Percentiles rank a stretch among this genome's conserved stretches.
Evolutionary conservation across 106 monocot species (phyloP).

Genomic region (Phalaenopsis aphrodite): DNA sequence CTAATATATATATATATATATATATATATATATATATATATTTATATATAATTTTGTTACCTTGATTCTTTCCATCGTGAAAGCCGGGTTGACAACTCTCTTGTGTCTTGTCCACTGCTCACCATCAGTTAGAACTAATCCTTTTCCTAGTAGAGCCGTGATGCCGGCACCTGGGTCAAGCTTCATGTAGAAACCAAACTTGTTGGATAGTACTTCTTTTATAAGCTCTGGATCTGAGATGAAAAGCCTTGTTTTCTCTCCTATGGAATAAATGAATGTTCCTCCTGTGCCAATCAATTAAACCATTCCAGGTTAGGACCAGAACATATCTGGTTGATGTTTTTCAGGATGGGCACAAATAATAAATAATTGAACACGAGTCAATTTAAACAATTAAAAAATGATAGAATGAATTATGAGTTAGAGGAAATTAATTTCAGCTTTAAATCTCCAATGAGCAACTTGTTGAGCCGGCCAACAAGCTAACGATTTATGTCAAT

Average conservation of each 20-base stretch:
- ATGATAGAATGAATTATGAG: no score
- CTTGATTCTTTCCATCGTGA: slow-evolving; percentile 62
- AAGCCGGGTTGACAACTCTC: slow-evolving; percentile 46
- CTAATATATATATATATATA: no score
- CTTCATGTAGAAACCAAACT: slow-evolving; percentile 50
- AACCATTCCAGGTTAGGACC: neutral
- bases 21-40: no score
- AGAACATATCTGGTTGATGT: neutral
- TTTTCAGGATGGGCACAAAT: neutral
- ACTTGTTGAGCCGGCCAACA: no score
- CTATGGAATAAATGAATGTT: slow-evolving; percentile 40
- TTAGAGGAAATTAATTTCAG: no score
- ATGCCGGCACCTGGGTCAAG: neutral
- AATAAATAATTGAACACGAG: no score
- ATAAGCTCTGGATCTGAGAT: slow-evolving; percentile 36
- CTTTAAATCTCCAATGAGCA: no score
- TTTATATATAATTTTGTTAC: slow-evolving; percentile 16
- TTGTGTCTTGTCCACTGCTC: slow-evolving; percentile 44
- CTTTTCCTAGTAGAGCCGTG: slow-evolving; percentile 31
- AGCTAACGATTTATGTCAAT: no score
- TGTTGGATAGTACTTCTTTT: slow-evolving; percentile 40
- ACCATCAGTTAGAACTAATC: slow-evolving; percentile 37
- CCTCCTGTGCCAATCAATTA: slow-evolving; percentile 15
- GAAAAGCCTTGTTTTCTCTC: slow-evolving; percentile 24
- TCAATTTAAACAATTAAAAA: no score